Percentiles rank a stretch among this genome's conserved stretches.
Evolutionary conservation across 2,329 filamentous ascomycete genomes (phyloP).

Genomic region (Bertia moriformis): DNA sequence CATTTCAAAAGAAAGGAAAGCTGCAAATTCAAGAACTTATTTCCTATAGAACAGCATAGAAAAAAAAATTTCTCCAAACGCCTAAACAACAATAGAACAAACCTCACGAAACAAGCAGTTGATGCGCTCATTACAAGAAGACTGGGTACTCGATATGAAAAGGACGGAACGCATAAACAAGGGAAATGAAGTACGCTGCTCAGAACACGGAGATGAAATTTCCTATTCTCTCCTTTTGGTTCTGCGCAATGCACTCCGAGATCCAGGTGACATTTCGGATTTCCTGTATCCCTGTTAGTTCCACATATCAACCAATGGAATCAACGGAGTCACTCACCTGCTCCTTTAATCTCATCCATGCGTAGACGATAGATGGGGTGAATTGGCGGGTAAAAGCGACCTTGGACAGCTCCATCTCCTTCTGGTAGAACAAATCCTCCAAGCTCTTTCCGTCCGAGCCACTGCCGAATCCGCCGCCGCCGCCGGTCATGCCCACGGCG

Average conservation of each 20-base stretch:
- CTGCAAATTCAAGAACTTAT: too few species aligned
- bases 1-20: too few species aligned
- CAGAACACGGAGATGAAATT: constrained; percentile 98
- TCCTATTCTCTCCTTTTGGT: constrained; percentile 95
- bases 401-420: constrained; percentile 98
- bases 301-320: not conserved
- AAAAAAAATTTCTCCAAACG: too few species aligned
- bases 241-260: constrained; percentile 97
- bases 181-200: constrained; percentile 8
- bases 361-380: constrained; percentile 85
- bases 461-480: constrained; percentile 61
- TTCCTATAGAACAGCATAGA: too few species aligned
- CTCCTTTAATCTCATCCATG: constrained; percentile 93
- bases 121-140: too few species aligned
- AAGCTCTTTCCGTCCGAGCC: constrained; percentile 64
- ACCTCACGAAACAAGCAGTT: too few species aligned
- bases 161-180: not conserved
- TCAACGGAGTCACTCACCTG: constrained; percentile 48
- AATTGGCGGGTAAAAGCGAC: constrained; percentile 90
- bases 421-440: constrained; percentile 97
- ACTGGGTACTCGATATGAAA: not conserved
- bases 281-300: constrained; percentile 48
- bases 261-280: constrained; percentile 99
- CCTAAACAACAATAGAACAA: too few species aligned
- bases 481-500: constrained; percentile 66